Conservation (phyloP, 495 filamentous ascomycete species). For the Hamigera avellanea region DNA sequence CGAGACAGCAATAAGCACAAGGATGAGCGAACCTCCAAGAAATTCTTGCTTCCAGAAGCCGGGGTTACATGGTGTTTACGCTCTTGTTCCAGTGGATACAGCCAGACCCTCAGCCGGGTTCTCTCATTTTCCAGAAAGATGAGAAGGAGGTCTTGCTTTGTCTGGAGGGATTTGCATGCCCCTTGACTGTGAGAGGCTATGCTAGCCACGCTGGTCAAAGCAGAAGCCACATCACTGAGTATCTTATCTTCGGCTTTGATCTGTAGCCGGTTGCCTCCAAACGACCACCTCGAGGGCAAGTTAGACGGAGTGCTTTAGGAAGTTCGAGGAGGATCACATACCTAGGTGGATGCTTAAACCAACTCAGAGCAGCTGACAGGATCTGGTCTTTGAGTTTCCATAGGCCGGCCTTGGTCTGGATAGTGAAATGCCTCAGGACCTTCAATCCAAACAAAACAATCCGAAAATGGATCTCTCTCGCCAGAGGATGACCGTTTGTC, state of each 20-base stretch:
- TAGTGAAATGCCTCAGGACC: slow-evolving; percentile 58
- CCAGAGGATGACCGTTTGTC: slow-evolving; percentile 69
- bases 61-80: slow-evolving; percentile 42
- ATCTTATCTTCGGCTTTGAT: slow-evolving; percentile 84
- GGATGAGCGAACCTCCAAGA: slow-evolving; percentile 17
- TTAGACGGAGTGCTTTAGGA: too few relatives aligned
- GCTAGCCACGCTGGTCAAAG: slow-evolving; percentile 42
- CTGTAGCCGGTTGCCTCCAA: slow-evolving; percentile 85
- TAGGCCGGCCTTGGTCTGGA: slow-evolving; percentile 43
- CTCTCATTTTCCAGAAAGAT: slow-evolving; percentile 77
- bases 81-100: slow-evolving; percentile 67
- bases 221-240: slow-evolving; percentile 60
- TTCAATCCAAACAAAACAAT: slow-evolving; percentile 70
- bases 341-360: slow-evolving; percentile 74
- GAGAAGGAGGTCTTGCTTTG: slow-evolving; percentile 70
- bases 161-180: slow-evolving; percentile 51
- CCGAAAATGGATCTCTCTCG: slow-evolving; percentile 83
- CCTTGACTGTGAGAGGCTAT: slow-evolving; percentile 44
- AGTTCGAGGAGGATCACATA: slow-evolving; percentile 13
- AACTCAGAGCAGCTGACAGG: slow-evolving; percentile 70
- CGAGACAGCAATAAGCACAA: neutral
- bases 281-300: slow-evolving; percentile 59
- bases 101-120: slow-evolving; percentile 76
- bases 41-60: slow-evolving; percentile 17
- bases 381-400: slow-evolving; percentile 82